These are phyloP conservation scores for Globisporangium lucens DNA, from an alignment of 352 stramenopile species.

Conservation along the genomic window DNA sequence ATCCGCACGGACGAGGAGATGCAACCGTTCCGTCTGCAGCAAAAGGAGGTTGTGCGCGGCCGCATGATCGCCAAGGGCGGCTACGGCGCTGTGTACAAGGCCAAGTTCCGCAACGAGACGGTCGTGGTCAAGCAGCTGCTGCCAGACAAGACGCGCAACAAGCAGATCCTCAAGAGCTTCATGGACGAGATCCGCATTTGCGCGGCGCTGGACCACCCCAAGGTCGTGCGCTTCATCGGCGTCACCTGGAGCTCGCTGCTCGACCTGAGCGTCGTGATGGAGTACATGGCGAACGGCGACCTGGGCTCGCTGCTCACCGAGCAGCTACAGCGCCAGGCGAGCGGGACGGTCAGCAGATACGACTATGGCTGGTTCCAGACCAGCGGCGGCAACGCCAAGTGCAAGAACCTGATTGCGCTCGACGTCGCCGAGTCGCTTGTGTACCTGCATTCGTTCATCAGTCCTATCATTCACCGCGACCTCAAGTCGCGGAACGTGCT, in stretches of 20 bases:
- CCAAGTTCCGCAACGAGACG: conserved; percentile 26
- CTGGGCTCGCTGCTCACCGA: conserved; percentile 28
- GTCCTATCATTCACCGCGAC: conserved; percentile 77
- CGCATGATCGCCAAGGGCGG: conserved; percentile 30
- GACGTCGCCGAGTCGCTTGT: conserved; percentile 50
- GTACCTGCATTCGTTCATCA: conserved; percentile 51
- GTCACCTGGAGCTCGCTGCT: conserved; percentile 53
- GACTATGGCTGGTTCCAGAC: conserved; percentile 19
- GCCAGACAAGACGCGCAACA: conserved; percentile 29
- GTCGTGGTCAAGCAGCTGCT: conserved; percentile 39
- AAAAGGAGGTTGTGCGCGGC: conserved; percentile 28
- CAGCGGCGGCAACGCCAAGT: conserved; percentile 3
- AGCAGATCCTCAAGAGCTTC: conserved; percentile 30
- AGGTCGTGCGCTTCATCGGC: conserved; percentile 50
- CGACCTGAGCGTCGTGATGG: conserved; percentile 44
- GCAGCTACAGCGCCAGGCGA: conserved; percentile 21
- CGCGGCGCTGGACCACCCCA: conserved; percentile 48
- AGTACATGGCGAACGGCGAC: conserved; percentile 51
- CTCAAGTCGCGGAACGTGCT: conserved; percentile 85
- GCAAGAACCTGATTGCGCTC: conserved; percentile 39
- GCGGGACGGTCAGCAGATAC: neutral
- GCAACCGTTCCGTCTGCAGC: conserved; percentile 28
- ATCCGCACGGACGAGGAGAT: conserved; percentile 36
- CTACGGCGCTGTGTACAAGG: conserved; percentile 32
- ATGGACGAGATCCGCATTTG: conserved; percentile 71